Conservation (phyloP, 352 stramenopile species). For the Phytophthora palmivora region DNA sequence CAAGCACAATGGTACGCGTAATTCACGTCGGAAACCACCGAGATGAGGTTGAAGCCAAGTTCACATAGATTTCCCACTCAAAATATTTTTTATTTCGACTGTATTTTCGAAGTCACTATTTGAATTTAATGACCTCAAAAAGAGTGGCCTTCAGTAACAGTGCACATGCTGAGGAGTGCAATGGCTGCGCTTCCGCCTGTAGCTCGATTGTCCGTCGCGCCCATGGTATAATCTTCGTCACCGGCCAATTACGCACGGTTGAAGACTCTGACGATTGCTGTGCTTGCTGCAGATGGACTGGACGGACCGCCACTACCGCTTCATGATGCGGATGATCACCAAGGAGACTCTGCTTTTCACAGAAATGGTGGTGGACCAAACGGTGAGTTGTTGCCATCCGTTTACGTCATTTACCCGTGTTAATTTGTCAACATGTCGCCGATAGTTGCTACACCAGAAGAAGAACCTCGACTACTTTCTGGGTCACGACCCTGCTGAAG, state of each 20-base stretch:
- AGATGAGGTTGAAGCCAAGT: too few species aligned
- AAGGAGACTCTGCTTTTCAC: conserved; percentile 95
- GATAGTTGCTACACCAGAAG: conserved; percentile 81
- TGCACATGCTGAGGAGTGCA: conserved; percentile 31
- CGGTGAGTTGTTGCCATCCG: conserved; percentile 56
- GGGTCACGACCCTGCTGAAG: conserved; percentile 81
- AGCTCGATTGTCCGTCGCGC: conserved; percentile 69
- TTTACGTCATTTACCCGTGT: neutral
- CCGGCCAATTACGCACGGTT: neutral
- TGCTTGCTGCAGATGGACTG: conserved; percentile 94
- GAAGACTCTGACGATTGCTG: neutral
- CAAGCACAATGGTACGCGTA: too few species aligned
- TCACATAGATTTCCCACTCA: too few species aligned
- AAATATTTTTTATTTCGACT: too few species aligned
- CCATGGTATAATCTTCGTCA: conserved; percentile 52
- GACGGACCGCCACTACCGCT: conserved; percentile 95
- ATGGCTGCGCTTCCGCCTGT: conserved; percentile 50
- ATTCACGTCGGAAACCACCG: too few species aligned
- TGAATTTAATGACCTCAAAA: neutral
- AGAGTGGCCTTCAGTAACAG: conserved; percentile 13
- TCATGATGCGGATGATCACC: conserved; percentile 95
- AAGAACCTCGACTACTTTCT: conserved; percentile 92
- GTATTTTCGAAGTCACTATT: too few species aligned
- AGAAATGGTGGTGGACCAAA: conserved; percentile 99
- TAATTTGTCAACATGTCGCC: neutral